Evolutionary conservation across 352 stramenopile genomes (phyloP), one percentile per base, ranked within the genome.

Genomic region (Phytophthora hibernalis): DNA sequence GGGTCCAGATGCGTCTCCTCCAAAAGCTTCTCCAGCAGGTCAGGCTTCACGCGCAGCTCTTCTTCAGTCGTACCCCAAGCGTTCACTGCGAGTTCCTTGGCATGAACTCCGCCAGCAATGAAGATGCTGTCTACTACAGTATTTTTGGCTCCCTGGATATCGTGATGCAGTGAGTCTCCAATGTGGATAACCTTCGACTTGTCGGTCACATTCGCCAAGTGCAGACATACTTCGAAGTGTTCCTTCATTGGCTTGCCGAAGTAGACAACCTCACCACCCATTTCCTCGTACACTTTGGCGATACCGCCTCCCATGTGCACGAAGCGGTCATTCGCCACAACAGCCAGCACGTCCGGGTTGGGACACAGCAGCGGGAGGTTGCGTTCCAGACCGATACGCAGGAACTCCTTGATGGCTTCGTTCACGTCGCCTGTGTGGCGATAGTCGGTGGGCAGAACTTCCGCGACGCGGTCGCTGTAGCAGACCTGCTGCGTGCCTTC

Each of bases 231-330:
- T 31, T 93, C 67, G 51, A 97, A 97, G 61, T 93, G 85, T 57
- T 81, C 73, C 51, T 73, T 76, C 53, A 89, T 74, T 7, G 91
- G 91, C 59, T 97, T 97, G 26, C 91, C 91, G 76, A 97, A 97
- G 53, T 85, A 86, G 21, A 83, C 51, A 26, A 91, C 84, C 18
- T 68, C 47, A 5, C 91, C 91, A 31, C 90, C 86, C 54, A 94
- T 79, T 53, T 77, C 62, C 66, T 90, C 78, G 61, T 97, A 97
- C 52, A 76, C 55, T 47, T 92, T 75, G 7, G 89, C 87, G 70
- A 97, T 96, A 53, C 87, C 94, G 49, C 74, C 79, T 68, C 89
- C 89, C 60, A 74, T 70, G 61, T 88, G 78, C 48, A 83, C 80
- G 30, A 86, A 83, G 13, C 68, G 63, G 40, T 87, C 82, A 61